Conservation (phyloP, 257 asterid genomes). For the Hygrophila difformis region DNA sequence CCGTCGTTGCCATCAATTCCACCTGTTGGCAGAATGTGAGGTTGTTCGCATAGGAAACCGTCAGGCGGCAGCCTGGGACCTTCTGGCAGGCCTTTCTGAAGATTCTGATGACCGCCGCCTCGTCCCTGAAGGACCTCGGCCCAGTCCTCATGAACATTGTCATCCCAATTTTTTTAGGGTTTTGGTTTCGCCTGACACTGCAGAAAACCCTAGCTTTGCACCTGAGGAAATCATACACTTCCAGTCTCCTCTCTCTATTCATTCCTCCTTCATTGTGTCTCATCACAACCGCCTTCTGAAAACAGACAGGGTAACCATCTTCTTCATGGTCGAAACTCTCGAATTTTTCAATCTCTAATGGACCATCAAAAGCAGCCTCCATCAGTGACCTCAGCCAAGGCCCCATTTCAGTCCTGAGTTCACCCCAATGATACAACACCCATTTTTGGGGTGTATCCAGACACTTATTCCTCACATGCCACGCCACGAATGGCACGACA, state of each 20-base stretch:
- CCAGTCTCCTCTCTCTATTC: constrained; percentile 48
- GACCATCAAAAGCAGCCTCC: constrained; percentile 46
- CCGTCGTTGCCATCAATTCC: constrained; percentile 53
- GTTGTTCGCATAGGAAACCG: constrained; percentile 51
- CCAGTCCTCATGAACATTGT: constrained; percentile 68
- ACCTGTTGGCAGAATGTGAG: constrained; percentile 73
- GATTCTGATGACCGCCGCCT: constrained; percentile 38
- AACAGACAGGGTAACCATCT: constrained; percentile 29
- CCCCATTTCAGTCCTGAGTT: constrained; percentile 43
- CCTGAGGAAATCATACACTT: constrained; percentile 57
- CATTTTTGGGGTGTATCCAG: constrained; percentile 33
- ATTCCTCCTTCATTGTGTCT: constrained; percentile 88
- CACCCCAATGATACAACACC: constrained; percentile 73
- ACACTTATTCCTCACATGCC: constrained; percentile 37
- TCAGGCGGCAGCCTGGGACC: constrained; percentile 34
- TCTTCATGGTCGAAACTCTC: constrained; percentile 1
- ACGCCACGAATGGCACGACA: constrained; percentile 49
- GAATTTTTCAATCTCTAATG: constrained; percentile 26
- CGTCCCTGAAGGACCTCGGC: constrained; percentile 58
- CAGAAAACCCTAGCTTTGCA: constrained; percentile 65
- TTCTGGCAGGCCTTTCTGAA: constrained; percentile 40
- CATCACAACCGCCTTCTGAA: constrained; percentile 63
- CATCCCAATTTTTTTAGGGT: constrained; percentile 25
- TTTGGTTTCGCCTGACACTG: not conserved
- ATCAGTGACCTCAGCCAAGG: constrained; percentile 49